Evolutionary conservation across 257 asterid species (phyloP).

Genomic region (Solanum pinnatisectum): DNA sequence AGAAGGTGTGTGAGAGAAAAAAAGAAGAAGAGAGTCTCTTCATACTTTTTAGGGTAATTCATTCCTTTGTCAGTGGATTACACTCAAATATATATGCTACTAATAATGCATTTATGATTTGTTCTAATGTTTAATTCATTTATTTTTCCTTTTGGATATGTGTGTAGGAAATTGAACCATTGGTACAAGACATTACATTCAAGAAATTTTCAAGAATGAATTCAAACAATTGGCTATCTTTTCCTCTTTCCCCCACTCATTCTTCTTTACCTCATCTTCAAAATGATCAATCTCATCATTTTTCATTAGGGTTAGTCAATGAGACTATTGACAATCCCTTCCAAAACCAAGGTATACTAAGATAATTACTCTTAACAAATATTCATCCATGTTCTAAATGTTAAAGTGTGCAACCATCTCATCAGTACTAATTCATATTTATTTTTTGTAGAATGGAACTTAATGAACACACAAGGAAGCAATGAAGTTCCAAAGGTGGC

Average conservation of each 20-base stretch:
- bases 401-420: not conserved
- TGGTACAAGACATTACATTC: conserved; percentile 5
- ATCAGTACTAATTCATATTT: not conserved
- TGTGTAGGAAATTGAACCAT: conserved; percentile 36
- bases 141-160: conserved; percentile 7
- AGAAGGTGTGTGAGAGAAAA: conserved; percentile 2
- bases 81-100: conserved; percentile 4
- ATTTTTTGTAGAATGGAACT: conserved; percentile 43
- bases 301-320: conserved; percentile 62
- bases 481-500: conserved; percentile 64
- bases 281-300: conserved; percentile 43
- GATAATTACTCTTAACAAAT: not conserved
- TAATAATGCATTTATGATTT: conserved; percentile 12
- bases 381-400: not conserved
- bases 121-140: conserved; percentile 1
- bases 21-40: not conserved
- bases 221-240: conserved; percentile 82
- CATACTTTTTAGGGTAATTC: conserved; percentile 23
- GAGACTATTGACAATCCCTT: conserved; percentile 49
- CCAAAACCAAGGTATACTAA: conserved; percentile 48
- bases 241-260: conserved; percentile 71
- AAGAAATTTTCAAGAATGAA: conserved; percentile 35
- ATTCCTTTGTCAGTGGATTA: conserved; percentile 12
- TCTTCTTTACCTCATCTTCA: conserved; percentile 42
- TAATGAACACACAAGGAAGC: conserved; percentile 39